A percentile compares a stretch with the other conserved stretches of the same genome.
Evolutionary conservation across 495 filamentous ascomycete genomes (phyloP).

Genomic region (Penicillium paxilli): DNA sequence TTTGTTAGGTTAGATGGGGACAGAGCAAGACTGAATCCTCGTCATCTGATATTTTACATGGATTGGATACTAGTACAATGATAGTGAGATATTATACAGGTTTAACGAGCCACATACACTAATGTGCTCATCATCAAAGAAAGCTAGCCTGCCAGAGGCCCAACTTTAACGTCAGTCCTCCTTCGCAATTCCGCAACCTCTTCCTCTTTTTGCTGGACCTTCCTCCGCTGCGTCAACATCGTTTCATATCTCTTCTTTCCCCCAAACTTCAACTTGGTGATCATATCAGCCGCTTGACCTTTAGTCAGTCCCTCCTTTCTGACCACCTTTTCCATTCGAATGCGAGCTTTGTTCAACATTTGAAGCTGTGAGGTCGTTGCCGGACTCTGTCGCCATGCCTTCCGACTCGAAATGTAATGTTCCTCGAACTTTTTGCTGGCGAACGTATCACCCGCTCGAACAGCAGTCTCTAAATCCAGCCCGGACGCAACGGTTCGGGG

Average conservation of each 20-base stretch:
- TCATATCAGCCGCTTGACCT: conserved; percentile 86
- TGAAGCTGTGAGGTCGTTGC: conserved; percentile 70
- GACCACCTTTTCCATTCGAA: conserved; percentile 55
- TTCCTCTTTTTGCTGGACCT: conserved; percentile 31
- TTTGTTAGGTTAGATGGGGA: no score
- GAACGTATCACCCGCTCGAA: conserved; percentile 82
- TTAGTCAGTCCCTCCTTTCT: conserved; percentile 62
- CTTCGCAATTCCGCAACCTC: conserved; percentile 32
- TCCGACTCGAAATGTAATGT: conserved; percentile 54
- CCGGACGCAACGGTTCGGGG: conserved; percentile 65
- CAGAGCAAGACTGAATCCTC: no score
- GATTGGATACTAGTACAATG: not conserved
- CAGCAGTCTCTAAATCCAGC: conserved; percentile 64
- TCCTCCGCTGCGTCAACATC: conserved; percentile 38
- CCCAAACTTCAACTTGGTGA: conserved; percentile 85
- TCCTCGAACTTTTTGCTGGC: conserved; percentile 62
- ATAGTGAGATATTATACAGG: not conserved
- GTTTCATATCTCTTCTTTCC: conserved; percentile 68
- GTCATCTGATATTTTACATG: not conserved
- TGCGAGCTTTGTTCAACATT: conserved; percentile 68
- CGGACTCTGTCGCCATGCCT: conserved; percentile 65
- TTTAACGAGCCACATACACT: no score
- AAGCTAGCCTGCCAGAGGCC: conserved; percentile 51
- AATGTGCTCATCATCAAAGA: no score
- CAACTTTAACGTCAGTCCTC: conserved; percentile 59